Percentiles rank a stretch among this genome's conserved stretches.
Conservation (phyloP, 306 rosid genomes). For the Macrotyloma uniflorum region DNA sequence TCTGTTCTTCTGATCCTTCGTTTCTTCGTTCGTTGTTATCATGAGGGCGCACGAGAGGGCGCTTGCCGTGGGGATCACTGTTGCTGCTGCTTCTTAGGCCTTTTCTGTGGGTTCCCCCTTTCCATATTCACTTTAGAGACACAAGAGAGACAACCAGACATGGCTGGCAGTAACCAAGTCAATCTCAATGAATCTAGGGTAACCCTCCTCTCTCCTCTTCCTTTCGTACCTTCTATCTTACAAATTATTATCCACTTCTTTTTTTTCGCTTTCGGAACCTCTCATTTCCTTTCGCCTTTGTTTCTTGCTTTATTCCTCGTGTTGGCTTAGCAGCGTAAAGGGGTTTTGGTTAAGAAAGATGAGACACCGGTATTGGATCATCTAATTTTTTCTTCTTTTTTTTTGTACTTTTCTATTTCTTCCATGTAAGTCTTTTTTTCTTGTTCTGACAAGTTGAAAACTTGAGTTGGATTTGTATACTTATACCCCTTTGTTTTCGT, state of each 20-base stretch:
- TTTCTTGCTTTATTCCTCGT: constrained; percentile 2
- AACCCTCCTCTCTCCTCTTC: not conserved
- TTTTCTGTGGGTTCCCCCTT: constrained; percentile 23
- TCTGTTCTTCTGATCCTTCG: not conserved
- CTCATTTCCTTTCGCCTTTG: not conserved
- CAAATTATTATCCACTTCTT: not conserved
- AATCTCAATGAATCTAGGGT: constrained; percentile 84
- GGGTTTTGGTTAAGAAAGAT: constrained; percentile 16
- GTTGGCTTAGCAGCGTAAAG: constrained; percentile 17
- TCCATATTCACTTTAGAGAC: constrained; percentile 17
- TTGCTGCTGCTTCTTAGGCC: constrained; percentile 27
- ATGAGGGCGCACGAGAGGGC: constrained; percentile 38
- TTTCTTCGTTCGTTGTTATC: not conserved
- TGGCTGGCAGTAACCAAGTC: constrained; percentile 74
- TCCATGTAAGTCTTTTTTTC: constrained; percentile 40
- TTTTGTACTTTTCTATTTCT: constrained; percentile 31
- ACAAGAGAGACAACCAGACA: constrained; percentile 22
- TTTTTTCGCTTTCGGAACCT: not conserved
- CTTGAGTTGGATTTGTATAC: not conserved
- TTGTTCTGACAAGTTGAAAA: constrained; percentile 49
- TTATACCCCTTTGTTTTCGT: not conserved
- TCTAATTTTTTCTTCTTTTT: not conserved
- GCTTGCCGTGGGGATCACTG: constrained; percentile 32
- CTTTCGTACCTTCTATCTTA: constrained; percentile 8
- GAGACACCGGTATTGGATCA: not conserved